Evolutionary conservation across 805 yeast species (phyloP).

Genomic region (Grigorovia humatica): DNA sequence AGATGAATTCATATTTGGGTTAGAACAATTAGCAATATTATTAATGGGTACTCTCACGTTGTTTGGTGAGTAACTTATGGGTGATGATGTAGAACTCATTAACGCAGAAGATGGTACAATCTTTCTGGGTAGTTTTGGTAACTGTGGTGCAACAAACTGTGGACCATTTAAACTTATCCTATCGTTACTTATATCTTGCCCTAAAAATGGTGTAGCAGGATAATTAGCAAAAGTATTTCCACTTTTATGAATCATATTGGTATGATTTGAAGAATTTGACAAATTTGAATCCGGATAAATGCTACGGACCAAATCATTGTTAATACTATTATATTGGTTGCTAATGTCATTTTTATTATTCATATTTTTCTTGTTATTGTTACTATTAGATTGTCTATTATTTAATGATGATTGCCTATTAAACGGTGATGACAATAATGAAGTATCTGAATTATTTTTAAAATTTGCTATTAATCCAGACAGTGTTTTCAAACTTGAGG

Average conservation of each 20-base stretch:
- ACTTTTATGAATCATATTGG: not conserved
- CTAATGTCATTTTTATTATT: not conserved
- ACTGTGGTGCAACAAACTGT: not conserved
- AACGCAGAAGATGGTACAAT: not conserved
- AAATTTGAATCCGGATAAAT: not conserved
- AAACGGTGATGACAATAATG: slow-evolving; percentile 4
- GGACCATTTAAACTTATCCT: no score
- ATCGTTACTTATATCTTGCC: not conserved
- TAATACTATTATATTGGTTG: not conserved
- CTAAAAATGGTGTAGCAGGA: not conserved
- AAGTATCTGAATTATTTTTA: slow-evolving; percentile 7
- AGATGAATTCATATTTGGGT: not conserved
- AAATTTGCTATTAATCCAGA: slow-evolving; percentile 10
- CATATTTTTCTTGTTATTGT: slow-evolving; percentile 1
- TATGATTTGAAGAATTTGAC: not conserved
- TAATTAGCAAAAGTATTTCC: not conserved
- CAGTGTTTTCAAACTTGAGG: slow-evolving; percentile 16
- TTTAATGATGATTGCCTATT: slow-evolving; percentile 1
- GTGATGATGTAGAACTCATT: not conserved
- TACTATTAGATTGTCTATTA: not conserved
- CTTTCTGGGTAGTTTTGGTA: slow-evolving; percentile 1
- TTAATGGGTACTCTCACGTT: not conserved
- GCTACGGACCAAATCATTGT: not conserved
- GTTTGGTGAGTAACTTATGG: not conserved
- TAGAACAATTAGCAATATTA: not conserved